Conservation (phyloP, 75 land plant genomes). For the Picea sitchensis region DNA sequence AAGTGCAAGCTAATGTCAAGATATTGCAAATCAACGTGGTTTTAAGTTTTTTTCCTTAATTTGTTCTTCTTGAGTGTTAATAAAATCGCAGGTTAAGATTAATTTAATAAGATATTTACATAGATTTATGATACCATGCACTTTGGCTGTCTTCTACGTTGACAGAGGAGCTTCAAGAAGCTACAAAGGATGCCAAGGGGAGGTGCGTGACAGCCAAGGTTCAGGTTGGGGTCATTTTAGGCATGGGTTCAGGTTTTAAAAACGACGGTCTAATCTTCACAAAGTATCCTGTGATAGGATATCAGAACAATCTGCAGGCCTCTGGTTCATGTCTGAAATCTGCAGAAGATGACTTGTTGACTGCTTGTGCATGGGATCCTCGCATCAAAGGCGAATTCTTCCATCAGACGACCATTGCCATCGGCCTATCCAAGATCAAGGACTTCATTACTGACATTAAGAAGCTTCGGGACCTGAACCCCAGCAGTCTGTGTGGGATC, state of each 20-base stretch:
- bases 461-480: slow-evolving; percentile 34
- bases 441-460: slow-evolving; percentile 65
- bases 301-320: slow-evolving; percentile 54
- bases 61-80: too few relatives aligned
- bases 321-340: slow-evolving; percentile 54
- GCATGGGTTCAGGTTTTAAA: slow-evolving; percentile 36
- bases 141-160: neutral
- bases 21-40: too few relatives aligned
- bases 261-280: slow-evolving; percentile 48
- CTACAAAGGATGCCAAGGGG: slow-evolving; percentile 22
- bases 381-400: slow-evolving; percentile 59
- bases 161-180: slow-evolving; percentile 51
- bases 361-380: slow-evolving; percentile 64
- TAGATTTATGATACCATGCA: neutral
- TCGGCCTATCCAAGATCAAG: slow-evolving; percentile 29
- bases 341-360: neutral
- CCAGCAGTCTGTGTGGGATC: slow-evolving; percentile 45
- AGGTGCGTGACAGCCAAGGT: neutral
- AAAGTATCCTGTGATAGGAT: slow-evolving; percentile 67
- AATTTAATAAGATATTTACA: neutral
- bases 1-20: too few relatives aligned
- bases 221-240: neutral
- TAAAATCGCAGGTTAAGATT: too few relatives aligned
- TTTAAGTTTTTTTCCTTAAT: too few relatives aligned
- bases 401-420: slow-evolving; percentile 46